A percentile compares a stretch with the other conserved stretches of the same genome.
Evolutionary conservation across 495 filamentous ascomycete genomes (phyloP).

Genomic region (Aspergillus homomorphus): DNA sequence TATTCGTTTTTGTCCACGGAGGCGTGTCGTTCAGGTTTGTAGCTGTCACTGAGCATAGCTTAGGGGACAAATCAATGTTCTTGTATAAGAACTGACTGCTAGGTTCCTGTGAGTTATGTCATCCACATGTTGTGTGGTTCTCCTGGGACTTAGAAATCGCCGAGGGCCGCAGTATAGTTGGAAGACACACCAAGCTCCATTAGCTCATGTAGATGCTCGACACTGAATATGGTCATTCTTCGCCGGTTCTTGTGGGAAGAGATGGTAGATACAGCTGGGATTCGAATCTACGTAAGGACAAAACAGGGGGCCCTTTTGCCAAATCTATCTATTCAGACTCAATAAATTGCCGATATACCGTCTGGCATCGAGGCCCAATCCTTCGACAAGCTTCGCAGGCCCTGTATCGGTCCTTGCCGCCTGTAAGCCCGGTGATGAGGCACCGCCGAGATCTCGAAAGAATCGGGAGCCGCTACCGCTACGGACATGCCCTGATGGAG

Average conservation of each 20-base stretch:
- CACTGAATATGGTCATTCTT: too few relatives aligned
- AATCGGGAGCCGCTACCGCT: conserved; percentile 46
- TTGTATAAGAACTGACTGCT: too few relatives aligned
- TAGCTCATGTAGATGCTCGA: neutral
- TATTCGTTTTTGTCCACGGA: too few relatives aligned
- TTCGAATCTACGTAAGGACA: neutral
- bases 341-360: conserved; percentile 82
- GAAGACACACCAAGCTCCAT: too few relatives aligned
- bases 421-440: conserved; percentile 27
- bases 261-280: too few relatives aligned
- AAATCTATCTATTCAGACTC: conserved; percentile 62
- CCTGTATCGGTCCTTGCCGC: conserved; percentile 45
- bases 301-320: neutral
- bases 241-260: too few relatives aligned
- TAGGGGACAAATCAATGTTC: too few relatives aligned
- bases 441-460: conserved; percentile 46
- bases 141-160: neutral
- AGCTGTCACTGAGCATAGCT: too few relatives aligned
- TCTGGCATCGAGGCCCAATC: conserved; percentile 82
- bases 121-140: too few relatives aligned
- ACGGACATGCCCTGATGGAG: conserved; percentile 29
- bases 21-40: too few relatives aligned
- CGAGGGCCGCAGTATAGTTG: too few relatives aligned
- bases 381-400: conserved; percentile 70
- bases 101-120: too few relatives aligned